Evolutionary conservation across 257 asterid species (phyloP).

Genomic region (Anisodus tanguticus): DNA sequence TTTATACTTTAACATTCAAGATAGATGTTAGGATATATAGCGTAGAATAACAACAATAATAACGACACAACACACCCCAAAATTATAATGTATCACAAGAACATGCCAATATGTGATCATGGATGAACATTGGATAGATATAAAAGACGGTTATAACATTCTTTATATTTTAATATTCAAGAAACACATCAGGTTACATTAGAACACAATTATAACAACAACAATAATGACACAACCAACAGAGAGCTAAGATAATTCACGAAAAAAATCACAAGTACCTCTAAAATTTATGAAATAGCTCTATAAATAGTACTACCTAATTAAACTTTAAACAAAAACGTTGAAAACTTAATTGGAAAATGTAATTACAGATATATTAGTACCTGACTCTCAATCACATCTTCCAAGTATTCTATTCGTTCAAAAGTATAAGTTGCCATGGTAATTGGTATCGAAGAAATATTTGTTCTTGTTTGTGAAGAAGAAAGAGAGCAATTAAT

Average conservation of each 20-base stretch:
- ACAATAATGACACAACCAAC: neutral
- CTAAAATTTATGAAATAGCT: neutral
- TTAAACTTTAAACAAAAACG: neutral
- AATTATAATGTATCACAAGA: neutral
- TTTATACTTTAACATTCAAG: neutral
- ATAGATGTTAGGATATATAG: neutral
- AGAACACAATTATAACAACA: neutral
- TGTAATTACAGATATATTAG: neutral
- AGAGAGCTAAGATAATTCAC: neutral
- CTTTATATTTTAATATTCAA: neutral
- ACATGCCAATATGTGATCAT: neutral
- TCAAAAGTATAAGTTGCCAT: neutral
- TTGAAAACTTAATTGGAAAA: neutral
- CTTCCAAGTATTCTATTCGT: neutral
- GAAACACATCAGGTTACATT: neutral
- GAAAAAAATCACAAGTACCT: neutral
- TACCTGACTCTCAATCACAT: constrained; percentile 23
- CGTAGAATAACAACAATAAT: neutral
- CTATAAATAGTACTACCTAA: neutral
- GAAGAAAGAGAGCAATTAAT: neutral
- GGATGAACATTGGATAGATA: neutral
- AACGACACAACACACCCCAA: too few species aligned
- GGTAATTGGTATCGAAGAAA: neutral
- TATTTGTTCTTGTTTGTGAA: neutral
- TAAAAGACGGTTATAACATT: too few species aligned